Percentiles rank a stretch among this genome's conserved stretches.
phyloP scores from a whole-genome alignment of 768 basidiomycete species.

The Wakefieldia striispora region DNA sequence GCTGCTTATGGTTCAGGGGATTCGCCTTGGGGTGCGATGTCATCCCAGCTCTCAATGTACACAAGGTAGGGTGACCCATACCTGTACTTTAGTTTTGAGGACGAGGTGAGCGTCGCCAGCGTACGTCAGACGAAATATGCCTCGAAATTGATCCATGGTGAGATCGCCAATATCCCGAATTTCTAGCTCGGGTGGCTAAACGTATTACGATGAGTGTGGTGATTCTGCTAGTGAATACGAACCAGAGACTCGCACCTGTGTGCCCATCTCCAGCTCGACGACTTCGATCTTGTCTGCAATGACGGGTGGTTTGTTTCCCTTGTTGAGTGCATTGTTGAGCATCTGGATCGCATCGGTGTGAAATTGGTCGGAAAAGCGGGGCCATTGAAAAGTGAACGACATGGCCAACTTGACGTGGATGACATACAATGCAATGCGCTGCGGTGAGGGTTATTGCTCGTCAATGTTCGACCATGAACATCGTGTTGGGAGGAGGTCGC shows the following conservation, averaged over 20 bases:
- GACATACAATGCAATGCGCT: neutral
- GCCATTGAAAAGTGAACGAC: conserved; percentile 96
- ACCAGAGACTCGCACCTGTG: conserved; percentile 57
- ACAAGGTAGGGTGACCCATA: conserved; percentile 31
- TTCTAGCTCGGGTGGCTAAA: conserved; percentile 94
- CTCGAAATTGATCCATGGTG: conserved; percentile 92
- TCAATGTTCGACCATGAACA: conserved; percentile 15
- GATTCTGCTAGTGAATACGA: neutral
- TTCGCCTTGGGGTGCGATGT: conserved; percentile 64
- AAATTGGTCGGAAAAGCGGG: conserved; percentile 94
- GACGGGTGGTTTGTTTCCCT: conserved; percentile 95
- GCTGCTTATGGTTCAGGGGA: conserved; percentile 89
- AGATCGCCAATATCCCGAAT: conserved; percentile 97
- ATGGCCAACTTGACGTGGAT: conserved; percentile 35
- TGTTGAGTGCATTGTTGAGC: conserved; percentile 95
- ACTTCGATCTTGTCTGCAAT: conserved; percentile 98
- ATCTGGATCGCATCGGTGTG: conserved; percentile 95
- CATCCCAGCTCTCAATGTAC: neutral
- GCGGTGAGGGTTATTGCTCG: neutral
- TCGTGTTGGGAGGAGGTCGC: conserved; percentile 18
- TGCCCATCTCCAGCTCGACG: conserved; percentile 98
- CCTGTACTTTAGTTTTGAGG: conserved; percentile 90
- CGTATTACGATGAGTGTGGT: neutral
- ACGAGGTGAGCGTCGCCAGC: conserved; percentile 89
- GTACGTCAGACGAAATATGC: conserved; percentile 95